Conservation (phyloP, 352 stramenopile genomes). For the Phytophthora ohioensis region DNA sequence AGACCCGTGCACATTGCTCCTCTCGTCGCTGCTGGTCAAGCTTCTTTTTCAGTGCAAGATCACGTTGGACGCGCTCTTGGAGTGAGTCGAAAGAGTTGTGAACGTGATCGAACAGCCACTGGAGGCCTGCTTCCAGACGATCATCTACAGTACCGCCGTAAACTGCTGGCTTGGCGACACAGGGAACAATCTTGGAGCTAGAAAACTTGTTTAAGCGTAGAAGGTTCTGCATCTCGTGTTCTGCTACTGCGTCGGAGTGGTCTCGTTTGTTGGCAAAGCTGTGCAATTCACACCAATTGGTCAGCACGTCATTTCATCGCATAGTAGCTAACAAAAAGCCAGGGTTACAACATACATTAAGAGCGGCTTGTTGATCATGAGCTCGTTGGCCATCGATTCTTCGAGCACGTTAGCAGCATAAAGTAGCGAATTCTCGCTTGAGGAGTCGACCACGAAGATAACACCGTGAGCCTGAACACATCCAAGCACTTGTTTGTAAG, state of each 20-base stretch:
- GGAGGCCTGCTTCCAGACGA: slow-evolving; percentile 65
- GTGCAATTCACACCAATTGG: not conserved
- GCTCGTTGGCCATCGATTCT: slow-evolving; percentile 60
- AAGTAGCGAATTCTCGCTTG: slow-evolving; percentile 51
- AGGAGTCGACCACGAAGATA: slow-evolving; percentile 82
- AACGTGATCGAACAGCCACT: slow-evolving; percentile 80
- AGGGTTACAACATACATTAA: slow-evolving; percentile 57
- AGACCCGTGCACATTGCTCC: slow-evolving; percentile 69
- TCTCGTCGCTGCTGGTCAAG: slow-evolving; percentile 62
- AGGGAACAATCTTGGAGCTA: slow-evolving; percentile 57
- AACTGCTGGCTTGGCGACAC: slow-evolving; percentile 67
- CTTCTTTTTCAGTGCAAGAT: slow-evolving; percentile 66
- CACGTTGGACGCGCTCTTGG: slow-evolving; percentile 52
- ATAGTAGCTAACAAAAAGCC: no score
- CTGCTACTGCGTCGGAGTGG: slow-evolving; percentile 44
- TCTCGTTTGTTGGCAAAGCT: slow-evolving; percentile 88
- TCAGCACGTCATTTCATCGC: not conserved
- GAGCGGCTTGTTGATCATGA: slow-evolving; percentile 70
- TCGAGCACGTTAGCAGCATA: slow-evolving; percentile 60
- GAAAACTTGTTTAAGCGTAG: slow-evolving; percentile 52
- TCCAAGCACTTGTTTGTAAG: slow-evolving; percentile 3
- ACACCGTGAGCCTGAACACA: slow-evolving; percentile 62
- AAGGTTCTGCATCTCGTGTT: slow-evolving; percentile 47
- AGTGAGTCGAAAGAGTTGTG: slow-evolving; percentile 60
- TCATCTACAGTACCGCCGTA: slow-evolving; percentile 67